Evolutionary conservation across 1,139 yeast genomes (phyloP).

Genomic region (Kodamaea arcana): DNA sequence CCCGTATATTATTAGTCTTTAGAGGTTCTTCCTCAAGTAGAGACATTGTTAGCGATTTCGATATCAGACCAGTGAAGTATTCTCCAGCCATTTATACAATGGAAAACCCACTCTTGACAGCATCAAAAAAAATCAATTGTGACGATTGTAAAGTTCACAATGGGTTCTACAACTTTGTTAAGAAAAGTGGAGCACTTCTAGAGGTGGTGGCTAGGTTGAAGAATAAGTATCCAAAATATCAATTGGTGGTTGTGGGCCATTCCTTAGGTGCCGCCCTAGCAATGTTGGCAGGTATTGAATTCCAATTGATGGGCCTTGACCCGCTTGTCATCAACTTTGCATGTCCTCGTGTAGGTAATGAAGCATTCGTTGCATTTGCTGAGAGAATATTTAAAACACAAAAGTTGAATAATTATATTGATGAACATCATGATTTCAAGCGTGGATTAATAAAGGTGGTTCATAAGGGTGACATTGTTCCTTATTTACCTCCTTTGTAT

Average conservation of each 20-base stretch:
- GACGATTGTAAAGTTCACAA: slow-evolving; percentile 52
- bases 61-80: slow-evolving; percentile 37
- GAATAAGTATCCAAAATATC: slow-evolving; percentile 40
- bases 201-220: slow-evolving; percentile 28
- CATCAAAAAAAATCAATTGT: slow-evolving; percentile 28
- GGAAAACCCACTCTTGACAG: slow-evolving; percentile 3
- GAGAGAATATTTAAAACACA: slow-evolving; percentile 45
- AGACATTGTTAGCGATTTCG: slow-evolving; percentile 57
- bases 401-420: slow-evolving; percentile 15
- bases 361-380: slow-evolving; percentile 44
- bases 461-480: slow-evolving; percentile 55
- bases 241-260: slow-evolving; percentile 58
- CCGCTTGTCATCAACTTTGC: slow-evolving; percentile 58
- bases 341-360: slow-evolving; percentile 60
- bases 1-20: slow-evolving; percentile 41
- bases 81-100: slow-evolving; percentile 19
- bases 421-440: slow-evolving; percentile 14
- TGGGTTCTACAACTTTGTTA: slow-evolving; percentile 49
- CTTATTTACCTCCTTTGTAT: slow-evolving; percentile 53
- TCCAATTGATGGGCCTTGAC: slow-evolving; percentile 44
- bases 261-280: slow-evolving; percentile 75
- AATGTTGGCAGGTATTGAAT: slow-evolving; percentile 55
- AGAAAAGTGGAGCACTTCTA: slow-evolving; percentile 36
- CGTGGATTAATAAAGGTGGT: slow-evolving; percentile 47
- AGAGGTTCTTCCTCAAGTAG: slow-evolving; percentile 56